Evolutionary conservation across 805 yeast genomes (phyloP), one percentile per base, ranked within the genome.

Genomic region (Hanseniaspora thailandica): DNA sequence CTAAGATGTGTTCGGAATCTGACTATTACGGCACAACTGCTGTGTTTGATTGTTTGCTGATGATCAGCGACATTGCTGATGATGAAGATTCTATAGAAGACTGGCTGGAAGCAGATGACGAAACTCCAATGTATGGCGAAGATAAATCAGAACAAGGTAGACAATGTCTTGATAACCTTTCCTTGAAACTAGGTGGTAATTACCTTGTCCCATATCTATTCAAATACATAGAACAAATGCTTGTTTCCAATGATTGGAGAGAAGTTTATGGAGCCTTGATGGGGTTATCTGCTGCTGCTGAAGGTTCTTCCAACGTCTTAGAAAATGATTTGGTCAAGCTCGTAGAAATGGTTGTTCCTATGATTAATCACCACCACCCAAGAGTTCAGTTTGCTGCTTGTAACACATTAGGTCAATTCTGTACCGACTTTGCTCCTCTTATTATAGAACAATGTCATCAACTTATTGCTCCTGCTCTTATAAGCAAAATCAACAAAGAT

Each of bases 341-440:
- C 45, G 71, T 93, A 59, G 94, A 86, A 61, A 75, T 90, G 79
- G 81, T 93, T 33, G 66, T 87, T 60, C 97, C 97, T 3, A 72
- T 84, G n/a, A 72, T 93, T 57, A 73, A 79, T 48, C 97, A 93
- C 67, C 77, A 78, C 4, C 97, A 93, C 63, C 82, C 95, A 59
- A 80, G 98, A 66, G 98, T 93, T 52, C 97, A 90, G 64, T 90
- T 88, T 71, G 96, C 96, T 31, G 85, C 96, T 59, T 93, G 97
- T 72, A 93, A 93, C 65, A 95, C 96, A 0, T 71, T 93, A 56
- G 98, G 98, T 50, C 98, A 93, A 73, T 85, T 93, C 66, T 85
- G 95, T 8, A 90, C 98, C 0, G 98, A 93, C 70, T 88, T 93
- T 69, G 93, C 97, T 6, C 94, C 86, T 61, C 74, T 76, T 15